A percentile compares a stretch with the other conserved stretches of the same genome.
These are phyloP conservation scores for Zasmidium cellare DNA, from an alignment of 2,329 filamentous ascomycete genomes.

Conservation along the genomic window DNA sequence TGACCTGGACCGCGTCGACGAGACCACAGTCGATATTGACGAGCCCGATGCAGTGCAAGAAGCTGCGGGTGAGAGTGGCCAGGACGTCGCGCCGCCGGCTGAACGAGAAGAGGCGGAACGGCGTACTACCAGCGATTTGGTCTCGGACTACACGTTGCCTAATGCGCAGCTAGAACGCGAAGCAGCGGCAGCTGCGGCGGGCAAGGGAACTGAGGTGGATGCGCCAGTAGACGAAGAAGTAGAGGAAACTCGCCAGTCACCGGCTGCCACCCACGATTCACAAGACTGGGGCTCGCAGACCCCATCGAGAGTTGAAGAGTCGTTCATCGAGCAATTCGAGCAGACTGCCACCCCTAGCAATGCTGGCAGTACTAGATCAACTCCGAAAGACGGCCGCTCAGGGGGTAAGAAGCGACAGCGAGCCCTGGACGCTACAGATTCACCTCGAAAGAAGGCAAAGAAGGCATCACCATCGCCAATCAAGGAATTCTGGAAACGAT, in stretches of 20 bases:
- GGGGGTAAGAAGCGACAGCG: slow-evolving; percentile 2
- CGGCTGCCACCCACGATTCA: neutral
- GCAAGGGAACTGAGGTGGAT: neutral
- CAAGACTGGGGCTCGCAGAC: neutral
- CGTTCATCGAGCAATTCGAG: slow-evolving; percentile 1
- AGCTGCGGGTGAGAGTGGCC: neutral
- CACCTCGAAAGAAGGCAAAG: slow-evolving; percentile 27
- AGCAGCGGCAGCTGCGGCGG: slow-evolving; percentile 21
- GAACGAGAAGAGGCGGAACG: neutral
- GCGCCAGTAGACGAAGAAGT: neutral
- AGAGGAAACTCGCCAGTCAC: neutral
- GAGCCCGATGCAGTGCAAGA: neutral
- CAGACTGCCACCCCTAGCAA: neutral
- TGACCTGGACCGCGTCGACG: neutral
- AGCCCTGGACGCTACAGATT: neutral
- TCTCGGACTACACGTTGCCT: slow-evolving; percentile 27
- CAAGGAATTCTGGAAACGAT: slow-evolving; percentile 17
- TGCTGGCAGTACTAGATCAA: neutral
- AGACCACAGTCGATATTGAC: neutral
- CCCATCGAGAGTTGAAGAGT: slow-evolving; percentile 10
- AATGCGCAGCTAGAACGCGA: slow-evolving; percentile 28
- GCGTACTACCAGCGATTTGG: neutral
- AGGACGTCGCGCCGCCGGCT: neutral
- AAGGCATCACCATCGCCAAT: slow-evolving; percentile 31
- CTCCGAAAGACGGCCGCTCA: neutral